Evolutionary conservation across 768 basidiomycete genomes (phyloP).

Genomic region (Strobilomyces echinocephalus): DNA sequence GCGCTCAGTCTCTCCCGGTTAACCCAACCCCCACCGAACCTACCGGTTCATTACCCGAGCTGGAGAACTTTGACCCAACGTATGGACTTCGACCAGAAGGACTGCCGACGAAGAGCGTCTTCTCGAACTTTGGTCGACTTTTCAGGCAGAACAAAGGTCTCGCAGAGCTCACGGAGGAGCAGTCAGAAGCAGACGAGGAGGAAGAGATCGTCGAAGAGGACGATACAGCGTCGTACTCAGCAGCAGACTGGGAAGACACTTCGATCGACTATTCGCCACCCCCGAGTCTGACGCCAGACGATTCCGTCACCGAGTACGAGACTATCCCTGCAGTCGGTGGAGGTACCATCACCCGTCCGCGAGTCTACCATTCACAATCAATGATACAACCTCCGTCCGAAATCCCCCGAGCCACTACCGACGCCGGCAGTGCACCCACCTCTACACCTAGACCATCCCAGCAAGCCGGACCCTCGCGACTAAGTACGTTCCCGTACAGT

Average conservation of each 20-base stretch:
- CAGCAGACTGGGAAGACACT: constrained; percentile 67
- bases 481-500: constrained; percentile 4
- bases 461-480: constrained; percentile 30
- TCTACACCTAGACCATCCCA: constrained; percentile 5
- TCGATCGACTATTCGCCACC: constrained; percentile 44
- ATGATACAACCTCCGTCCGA: constrained; percentile 49
- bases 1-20: constrained; percentile 17
- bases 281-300: constrained; percentile 39
- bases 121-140: constrained; percentile 70
- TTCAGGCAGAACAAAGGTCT: constrained; percentile 67
- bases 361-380: constrained; percentile 82
- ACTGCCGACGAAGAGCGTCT: constrained; percentile 78
- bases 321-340: constrained; percentile 90
- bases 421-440: constrained; percentile 55
- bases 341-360: constrained; percentile 78
- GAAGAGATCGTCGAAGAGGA: constrained; percentile 32
- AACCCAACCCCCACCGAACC: constrained; percentile 21
- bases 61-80: constrained; percentile 93
- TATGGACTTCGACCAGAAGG: constrained; percentile 94
- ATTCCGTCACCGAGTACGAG: constrained; percentile 65
- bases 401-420: constrained; percentile 10
- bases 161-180: constrained; percentile 75
- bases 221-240: constrained; percentile 47
- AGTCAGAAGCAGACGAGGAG: constrained; percentile 35
- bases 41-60: constrained; percentile 32